A percentile compares a stretch with the other conserved stretches of the same genome.
Conservation (phyloP, 2,329 filamentous ascomycete species). For the Fusarium sp. region DNA sequence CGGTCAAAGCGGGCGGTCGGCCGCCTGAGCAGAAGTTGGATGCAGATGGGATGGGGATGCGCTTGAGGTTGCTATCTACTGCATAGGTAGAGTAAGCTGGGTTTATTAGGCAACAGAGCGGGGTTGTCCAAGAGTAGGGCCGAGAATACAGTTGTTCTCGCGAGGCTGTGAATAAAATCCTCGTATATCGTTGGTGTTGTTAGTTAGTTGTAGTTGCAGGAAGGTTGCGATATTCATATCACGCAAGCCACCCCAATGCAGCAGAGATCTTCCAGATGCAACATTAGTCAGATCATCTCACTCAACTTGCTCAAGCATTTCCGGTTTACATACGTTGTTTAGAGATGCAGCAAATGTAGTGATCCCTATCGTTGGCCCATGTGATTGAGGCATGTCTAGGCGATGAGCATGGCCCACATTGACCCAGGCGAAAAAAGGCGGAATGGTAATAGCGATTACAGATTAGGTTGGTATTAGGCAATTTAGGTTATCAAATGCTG, state of each 20-base stretch:
- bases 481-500: constrained; percentile 8
- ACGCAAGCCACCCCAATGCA: not conserved
- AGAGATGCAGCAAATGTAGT: constrained; percentile 23
- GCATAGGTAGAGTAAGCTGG: constrained; percentile 18
- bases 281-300: not conserved
- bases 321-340: constrained; percentile 13
- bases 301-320: not conserved
- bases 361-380: constrained; percentile 20
- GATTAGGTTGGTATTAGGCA: not conserved
- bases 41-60: constrained; percentile 31
- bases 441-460: constrained; percentile 1
- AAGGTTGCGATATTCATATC: not conserved
- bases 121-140: constrained; percentile 29
- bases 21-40: constrained; percentile 37
- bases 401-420: constrained; percentile 19
- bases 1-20: constrained; percentile 39
- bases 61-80: constrained; percentile 17
- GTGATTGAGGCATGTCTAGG: constrained; percentile 21
- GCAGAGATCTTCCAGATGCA: not conserved
- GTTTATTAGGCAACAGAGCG: constrained; percentile 10
- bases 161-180: constrained; percentile 24
- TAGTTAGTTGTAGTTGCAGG: not conserved
- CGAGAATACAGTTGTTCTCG: constrained; percentile 18
- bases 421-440: constrained; percentile 14
- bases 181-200: constrained; percentile 11